Base-by-base conservation (phyloP, 805 yeast species). In the Zygoascus flipseniorum region DNA sequence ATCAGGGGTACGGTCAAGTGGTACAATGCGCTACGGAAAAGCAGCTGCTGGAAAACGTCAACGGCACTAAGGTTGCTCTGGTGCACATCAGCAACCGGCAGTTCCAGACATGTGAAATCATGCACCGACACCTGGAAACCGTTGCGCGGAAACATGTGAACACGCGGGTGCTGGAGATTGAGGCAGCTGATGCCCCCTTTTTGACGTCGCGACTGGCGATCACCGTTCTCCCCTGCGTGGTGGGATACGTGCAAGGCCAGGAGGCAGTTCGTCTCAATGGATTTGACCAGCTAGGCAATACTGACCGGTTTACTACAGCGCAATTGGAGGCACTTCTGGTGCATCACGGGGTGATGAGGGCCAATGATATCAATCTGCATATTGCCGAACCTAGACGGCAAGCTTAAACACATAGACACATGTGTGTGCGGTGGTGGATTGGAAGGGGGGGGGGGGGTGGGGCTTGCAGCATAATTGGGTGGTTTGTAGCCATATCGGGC, bases 131-230 rank as follows among this genome's bases (percentile, higher is more conserved):
- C 56, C 59, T 61, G 59, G 65, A 60, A 43, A 60, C 65, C 18
- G 61, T 87, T 8, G 81, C 92, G 0, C 74, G 74, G 54, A 79
- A 76, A 57, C 86, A 87, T 67, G 62, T 83, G 47, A 69, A 72
- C 1, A 72, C 86, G 1, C 73, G 72, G 43, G 60, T 62, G 32
- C 51, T 68, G 13, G 73, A 77, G 47, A 76, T 85, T 3, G 72
- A 76, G 52, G 96, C 86, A 0, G 77, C 73, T 37, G 69, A 76
- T 41, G 85, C 90, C 1, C 89, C 95, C 2, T 88, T 88, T 62
- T 69, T 89, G 46, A 88, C 81, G 4, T 69, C 80, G 1, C 81
- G 80, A 62, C 73, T 89, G 42, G 70, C 73, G 2, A 74, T 89
- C 49, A 79, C 83, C 63, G 81, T 84, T 10, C 71, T 88, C 5